Base-by-base conservation (phyloP, 176 grass and related monocot species). In the Cenchrus americanus region DNA sequence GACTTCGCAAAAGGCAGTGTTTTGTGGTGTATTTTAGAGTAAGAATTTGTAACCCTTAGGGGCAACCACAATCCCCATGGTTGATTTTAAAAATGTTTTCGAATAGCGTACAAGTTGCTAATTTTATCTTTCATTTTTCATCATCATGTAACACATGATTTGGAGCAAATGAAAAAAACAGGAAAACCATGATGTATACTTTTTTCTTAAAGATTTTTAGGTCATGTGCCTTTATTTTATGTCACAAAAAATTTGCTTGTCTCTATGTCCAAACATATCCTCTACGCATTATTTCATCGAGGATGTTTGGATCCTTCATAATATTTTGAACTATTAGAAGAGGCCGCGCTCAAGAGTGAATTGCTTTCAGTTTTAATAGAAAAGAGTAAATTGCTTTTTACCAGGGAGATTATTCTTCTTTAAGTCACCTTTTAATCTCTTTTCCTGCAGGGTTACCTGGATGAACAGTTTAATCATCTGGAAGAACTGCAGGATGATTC, bases 401-500 rank as follows among this genome's bases (percentile, higher is more conserved):
- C 30, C 7, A 5, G 22, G 22, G 1, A 61, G 26, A 75, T 80
- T 17, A 62, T 80, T 55, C 15, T 69, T 85, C 14, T 62, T 58
- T 81, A 27, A 71, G 54, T 52, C 63, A 4, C 2, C 5, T 70
- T 61, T 32, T 75, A 85, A 62, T 80, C 10, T 77, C 41, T 13
- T 75, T 68, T 74, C 73, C 62, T 62, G 22, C 83, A 94, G 93
- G 93, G 93, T 34, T 92, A 90, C 82, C 82, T 94, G 34, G 93
- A 94, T 78, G 93, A 90, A 19, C 93, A 94, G 77, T 94, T 92
- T 74, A 86, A 83, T 69, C 87, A 94, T 43, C 82, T 94, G 66
- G 93, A 94, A 83, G 93, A 92, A 75, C 77, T 94, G 85, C 87
- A 94, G 76, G 93, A 94, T 21, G 93, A 94, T 62, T 84, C 81